Conservation (phyloP, 257 asterid genomes). For the Gentiana straminea region DNA sequence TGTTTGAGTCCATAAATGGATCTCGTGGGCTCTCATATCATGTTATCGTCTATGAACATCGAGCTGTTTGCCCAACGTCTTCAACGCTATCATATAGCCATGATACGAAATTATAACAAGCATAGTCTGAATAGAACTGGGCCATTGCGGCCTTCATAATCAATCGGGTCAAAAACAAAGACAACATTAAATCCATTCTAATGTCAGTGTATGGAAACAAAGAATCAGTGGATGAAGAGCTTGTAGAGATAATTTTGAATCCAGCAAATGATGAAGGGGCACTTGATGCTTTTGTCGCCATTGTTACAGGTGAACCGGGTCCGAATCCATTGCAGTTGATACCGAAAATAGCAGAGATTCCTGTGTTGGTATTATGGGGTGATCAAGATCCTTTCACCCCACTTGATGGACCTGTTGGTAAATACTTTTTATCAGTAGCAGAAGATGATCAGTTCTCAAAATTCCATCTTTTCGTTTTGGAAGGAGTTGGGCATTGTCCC, state of each 20-base stretch:
- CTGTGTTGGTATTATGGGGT: slow-evolving; percentile 81
- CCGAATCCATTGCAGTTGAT: slow-evolving; percentile 72
- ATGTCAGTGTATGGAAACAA: slow-evolving; percentile 70
- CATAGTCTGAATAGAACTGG: no score
- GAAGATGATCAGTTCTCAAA: slow-evolving; percentile 22
- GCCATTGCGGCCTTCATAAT: slow-evolving; percentile 53
- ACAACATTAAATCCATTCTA: slow-evolving; percentile 47
- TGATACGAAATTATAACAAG: no score
- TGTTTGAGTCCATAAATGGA: no score
- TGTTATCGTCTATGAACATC: no score
- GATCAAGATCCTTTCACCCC: slow-evolving; percentile 82
- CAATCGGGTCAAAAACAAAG: slow-evolving; percentile 57
- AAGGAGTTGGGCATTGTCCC: slow-evolving; percentile 95
- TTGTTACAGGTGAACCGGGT: slow-evolving; percentile 89
- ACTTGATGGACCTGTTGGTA: slow-evolving; percentile 90
- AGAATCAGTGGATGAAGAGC: slow-evolving; percentile 73
- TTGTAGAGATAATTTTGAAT: slow-evolving; percentile 73
- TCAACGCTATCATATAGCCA: no score
- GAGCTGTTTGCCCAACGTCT: no score
- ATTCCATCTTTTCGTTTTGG: slow-evolving; percentile 46
- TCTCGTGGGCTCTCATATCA: no score
- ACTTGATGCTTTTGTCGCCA: slow-evolving; percentile 94
- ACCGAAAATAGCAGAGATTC: slow-evolving; percentile 36
- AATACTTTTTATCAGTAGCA: slow-evolving; percentile 29
- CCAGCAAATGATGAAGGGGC: slow-evolving; percentile 90